Conservation (phyloP, 2,329 filamentous ascomycete genomes). For the Cyclaneusma minus region DNA sequence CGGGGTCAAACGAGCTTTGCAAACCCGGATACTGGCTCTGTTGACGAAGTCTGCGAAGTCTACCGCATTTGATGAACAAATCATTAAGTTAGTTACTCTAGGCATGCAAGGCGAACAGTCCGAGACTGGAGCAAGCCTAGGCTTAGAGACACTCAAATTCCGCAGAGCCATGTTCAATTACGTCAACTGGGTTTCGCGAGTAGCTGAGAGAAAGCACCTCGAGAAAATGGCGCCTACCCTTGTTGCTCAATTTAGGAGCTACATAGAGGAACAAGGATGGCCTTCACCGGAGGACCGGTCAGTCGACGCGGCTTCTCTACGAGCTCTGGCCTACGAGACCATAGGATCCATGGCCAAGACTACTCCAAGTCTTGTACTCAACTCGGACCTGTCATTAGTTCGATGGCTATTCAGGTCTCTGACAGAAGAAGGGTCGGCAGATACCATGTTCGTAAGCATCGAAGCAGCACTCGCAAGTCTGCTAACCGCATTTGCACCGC, state of each 20-base stretch:
- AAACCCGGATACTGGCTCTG: conserved; percentile 60
- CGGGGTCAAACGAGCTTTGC: conserved; percentile 54
- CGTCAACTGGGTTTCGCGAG: conserved; percentile 71
- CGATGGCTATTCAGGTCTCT: conserved; percentile 76
- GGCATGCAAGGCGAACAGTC: conserved; percentile 34
- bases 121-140: conserved; percentile 17
- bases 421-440: conserved; percentile 59
- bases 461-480: conserved; percentile 77
- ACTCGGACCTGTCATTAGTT: conserved; percentile 34
- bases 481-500: conserved; percentile 34
- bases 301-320: conserved; percentile 47
- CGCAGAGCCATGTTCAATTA: conserved; percentile 74
- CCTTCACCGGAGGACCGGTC: conserved; percentile 46
- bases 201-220: conserved; percentile 47
- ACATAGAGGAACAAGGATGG: conserved; percentile 73
- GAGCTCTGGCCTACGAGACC: conserved; percentile 76
- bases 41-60: conserved; percentile 64
- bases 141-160: conserved; percentile 56
- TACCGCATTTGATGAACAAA: conserved; percentile 50
- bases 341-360: conserved; percentile 66
- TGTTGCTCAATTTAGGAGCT: conserved; percentile 53
- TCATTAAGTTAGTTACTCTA: conserved; percentile 54
- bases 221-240: conserved; percentile 50
- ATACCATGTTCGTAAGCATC: conserved; percentile 68
- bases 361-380: conserved; percentile 39